These are phyloP conservation scores for Nicotiana undulata DNA, from an alignment of 257 asterid species.

Conservation along the genomic window DNA sequence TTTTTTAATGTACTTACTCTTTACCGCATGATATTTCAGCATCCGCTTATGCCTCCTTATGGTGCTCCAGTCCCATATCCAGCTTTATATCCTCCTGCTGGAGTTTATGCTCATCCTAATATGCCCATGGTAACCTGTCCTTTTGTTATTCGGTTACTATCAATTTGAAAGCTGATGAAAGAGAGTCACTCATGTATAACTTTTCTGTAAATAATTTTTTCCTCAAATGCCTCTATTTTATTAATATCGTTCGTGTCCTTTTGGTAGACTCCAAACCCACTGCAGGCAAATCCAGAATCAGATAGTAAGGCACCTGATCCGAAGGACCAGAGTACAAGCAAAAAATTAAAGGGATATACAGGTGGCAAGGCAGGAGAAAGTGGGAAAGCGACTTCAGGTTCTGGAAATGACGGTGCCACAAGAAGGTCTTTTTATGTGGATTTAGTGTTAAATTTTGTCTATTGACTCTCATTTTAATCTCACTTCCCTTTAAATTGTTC, in stretches of 20 bases:
- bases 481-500: not conserved
- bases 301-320: slow-evolving; percentile 56
- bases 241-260: not conserved
- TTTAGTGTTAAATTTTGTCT: not conserved
- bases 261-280: slow-evolving; percentile 40
- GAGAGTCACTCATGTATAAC: not conserved
- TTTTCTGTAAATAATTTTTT: not conserved
- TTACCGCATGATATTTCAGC: slow-evolving; percentile 36
- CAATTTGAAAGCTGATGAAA: not conserved
- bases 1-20: not conserved
- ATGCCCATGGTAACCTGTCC: slow-evolving; percentile 53
- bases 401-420: slow-evolving; percentile 82
- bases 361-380: slow-evolving; percentile 51
- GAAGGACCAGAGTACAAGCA: slow-evolving; percentile 50
- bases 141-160: not conserved
- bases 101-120: slow-evolving; percentile 88
- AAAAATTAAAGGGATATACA: slow-evolving; percentile 48
- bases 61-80: slow-evolving; percentile 98
- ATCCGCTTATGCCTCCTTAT: slow-evolving; percentile 92
- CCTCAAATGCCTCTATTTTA: no score
- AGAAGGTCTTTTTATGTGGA: slow-evolving; percentile 44
- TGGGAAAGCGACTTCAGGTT: slow-evolving; percentile 68
- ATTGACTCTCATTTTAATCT: not conserved
- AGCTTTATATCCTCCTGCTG: slow-evolving; percentile 85
- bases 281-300: slow-evolving; percentile 49